phyloP scores from a whole-genome alignment of 176 grass and related monocot species.

The Oryza nivara region DNA sequence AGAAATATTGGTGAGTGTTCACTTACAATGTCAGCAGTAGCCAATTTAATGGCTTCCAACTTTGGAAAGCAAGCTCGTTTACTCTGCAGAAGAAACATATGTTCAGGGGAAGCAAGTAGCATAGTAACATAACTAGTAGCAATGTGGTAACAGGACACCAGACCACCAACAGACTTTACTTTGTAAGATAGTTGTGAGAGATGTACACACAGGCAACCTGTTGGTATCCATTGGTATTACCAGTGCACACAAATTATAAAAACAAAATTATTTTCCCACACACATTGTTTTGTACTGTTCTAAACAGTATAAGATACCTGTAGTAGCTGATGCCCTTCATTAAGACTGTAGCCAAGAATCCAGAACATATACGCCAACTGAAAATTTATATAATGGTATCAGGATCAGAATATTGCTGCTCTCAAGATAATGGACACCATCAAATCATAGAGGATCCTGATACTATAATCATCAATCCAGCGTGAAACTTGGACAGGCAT shows the following conservation, averaged over 20 bases:
- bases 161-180: conserved; percentile 16
- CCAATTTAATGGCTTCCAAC: conserved; percentile 88
- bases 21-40: conserved; percentile 92
- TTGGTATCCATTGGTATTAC: not conserved
- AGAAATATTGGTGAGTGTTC: not conserved
- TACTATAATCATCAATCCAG: not conserved
- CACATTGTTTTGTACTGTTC: not conserved
- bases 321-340: conserved; percentile 58
- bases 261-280: not conserved
- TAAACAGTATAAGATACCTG: conserved; percentile 61
- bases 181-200: not conserved
- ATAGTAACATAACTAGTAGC: conserved; percentile 20
- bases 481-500: not conserved
- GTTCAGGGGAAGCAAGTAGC: not conserved
- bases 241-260: conserved; percentile 1
- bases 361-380: conserved; percentile 74
- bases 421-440: conserved; percentile 6
- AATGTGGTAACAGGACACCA: not conserved
- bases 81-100: conserved; percentile 58
- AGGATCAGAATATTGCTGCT: conserved; percentile 12
- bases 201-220: conserved; percentile 14
- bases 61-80: conserved; percentile 85
- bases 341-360: conserved; percentile 68
- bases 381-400: conserved; percentile 27
- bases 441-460: not conserved